phyloP scores from a whole-genome alignment of 164 flowering plant species.

The Umbilicus rupestris region DNA sequence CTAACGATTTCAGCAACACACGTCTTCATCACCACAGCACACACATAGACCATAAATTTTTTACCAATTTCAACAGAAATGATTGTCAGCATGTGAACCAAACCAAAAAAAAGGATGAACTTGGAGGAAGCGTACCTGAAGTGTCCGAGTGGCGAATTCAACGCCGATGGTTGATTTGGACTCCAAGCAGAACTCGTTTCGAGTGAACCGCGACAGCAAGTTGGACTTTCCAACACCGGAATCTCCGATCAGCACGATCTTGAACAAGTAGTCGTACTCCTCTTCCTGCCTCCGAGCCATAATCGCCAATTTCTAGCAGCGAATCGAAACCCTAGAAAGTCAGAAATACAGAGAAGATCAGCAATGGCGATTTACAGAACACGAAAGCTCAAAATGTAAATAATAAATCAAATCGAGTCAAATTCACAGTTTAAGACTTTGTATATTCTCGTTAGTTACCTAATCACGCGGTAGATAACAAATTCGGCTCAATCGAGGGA shows the following conservation, averaged over 20 bases:
- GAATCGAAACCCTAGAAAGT: background rate
- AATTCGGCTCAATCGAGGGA: too few relatives aligned
- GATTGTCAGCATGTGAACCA: background rate
- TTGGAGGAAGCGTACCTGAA: slow-evolving; percentile 28
- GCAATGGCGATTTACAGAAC: background rate
- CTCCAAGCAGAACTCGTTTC: slow-evolving; percentile 66
- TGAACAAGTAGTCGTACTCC: slow-evolving; percentile 57
- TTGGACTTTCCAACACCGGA: slow-evolving; percentile 40
- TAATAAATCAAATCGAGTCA: background rate
- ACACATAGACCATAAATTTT: too few relatives aligned
- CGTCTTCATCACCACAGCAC: too few relatives aligned
- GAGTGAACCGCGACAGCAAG: slow-evolving; percentile 45
- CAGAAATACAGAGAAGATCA: background rate
- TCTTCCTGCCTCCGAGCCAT: slow-evolving; percentile 51
- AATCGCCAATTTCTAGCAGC: background rate
- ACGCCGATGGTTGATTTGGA: slow-evolving; percentile 77
- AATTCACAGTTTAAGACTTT: too few relatives aligned
- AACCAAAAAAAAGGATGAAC: background rate
- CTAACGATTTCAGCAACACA: too few relatives aligned
- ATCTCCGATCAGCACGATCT: slow-evolving; percentile 46
- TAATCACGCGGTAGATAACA: too few relatives aligned
- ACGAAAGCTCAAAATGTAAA: background rate
- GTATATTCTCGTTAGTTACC: too few relatives aligned
- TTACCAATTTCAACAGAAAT: background rate
- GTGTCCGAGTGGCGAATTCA: slow-evolving; percentile 67